Base-by-base conservation (phyloP, 805 yeast genomes). In the Wickerhamiella occidentalis region DNA sequence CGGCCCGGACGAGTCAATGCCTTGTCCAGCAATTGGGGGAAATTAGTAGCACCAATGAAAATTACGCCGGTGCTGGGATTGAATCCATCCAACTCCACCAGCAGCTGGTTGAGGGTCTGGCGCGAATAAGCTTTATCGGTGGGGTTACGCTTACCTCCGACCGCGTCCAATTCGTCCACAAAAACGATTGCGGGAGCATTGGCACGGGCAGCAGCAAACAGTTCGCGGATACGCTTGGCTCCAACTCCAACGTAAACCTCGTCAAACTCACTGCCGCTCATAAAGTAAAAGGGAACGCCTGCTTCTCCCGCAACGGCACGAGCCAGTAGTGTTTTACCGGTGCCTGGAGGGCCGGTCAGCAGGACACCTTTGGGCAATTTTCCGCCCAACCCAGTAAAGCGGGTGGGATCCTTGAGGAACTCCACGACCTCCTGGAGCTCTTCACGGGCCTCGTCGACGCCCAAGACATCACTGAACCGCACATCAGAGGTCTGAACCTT, bases 261-360 rank as follows among this genome's bases (percentile, higher is more conserved):
- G 64, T 94, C 99, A 63, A 92, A 92, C 65, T 92, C 98, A 1
- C 96, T 85, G 43, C 98, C 98, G 5, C 95, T 85, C 96, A 92
- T 90, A 67, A 90, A 90, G 68, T 88, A 90, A 63, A 92, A 92
- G 40, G 97, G 98, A 21, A 92, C 97, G 50, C 95, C 97, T 6
- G 98, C 97, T 68, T 90, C 97, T 55, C 97, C 97, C 6, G 98
- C 98, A 26, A 96, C 94, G 25, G 98, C 97, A 59, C 97, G 79
- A 0, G 97, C 97, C 55, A 92, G 75, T 56, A 90, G 72, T 1
- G 98, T 92, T 65, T 92, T 90, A 77, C 98, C 98, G 5, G 98
- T 90, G 68, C 98, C 98, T 38, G 98, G 98, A 35, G 98, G 98
- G 42, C 98, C 98, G 11, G 97, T 92, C 55, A 90, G 72, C 52